Base-by-base conservation (phyloP, 2,329 filamentous ascomycete genomes). In the Fusarium sp. region DNA sequence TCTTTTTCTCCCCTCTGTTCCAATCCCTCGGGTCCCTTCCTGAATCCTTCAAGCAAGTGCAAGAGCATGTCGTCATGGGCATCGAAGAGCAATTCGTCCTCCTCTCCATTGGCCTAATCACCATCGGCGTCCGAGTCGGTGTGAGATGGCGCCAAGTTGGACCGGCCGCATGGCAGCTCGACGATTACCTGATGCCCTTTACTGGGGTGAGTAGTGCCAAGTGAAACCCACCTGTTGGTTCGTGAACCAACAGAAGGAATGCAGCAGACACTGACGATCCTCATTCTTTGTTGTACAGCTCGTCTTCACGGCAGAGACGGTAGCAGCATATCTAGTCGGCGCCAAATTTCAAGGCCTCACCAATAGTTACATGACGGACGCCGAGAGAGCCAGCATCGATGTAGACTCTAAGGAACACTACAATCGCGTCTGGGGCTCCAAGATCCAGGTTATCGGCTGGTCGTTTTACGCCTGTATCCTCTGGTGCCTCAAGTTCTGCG, bases 401-500 rank as follows among this genome's bases (percentile, higher is more conserved):
- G 1, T 57, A 1, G 22, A 66, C 3, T 41, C 75, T 1, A 16
- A 16, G 11, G 75, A 77, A 24, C 68, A 77, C 13, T 76, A 63
- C 33, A 76, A 77, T 31, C 76, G 80, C 6, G 68, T 77, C 56
- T 74, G 60, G 73, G 81, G 83, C 58, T 77, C 78, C 60, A 76
- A 75, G 74, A 74, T 82, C 68, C 78, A 85, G 68, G 58, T 79
- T 6, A 70, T 78, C 27, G 74, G 78, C 27, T 81, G 80, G 80
- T 80, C 77, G 4, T 68, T 82, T n/a, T 81, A 81, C 52, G 79
- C 76, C 16, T 76, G 78, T 16, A 76, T 77, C n/a, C 68, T 82
- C 3, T 82, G 81, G 80, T 31, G 60, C 6, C 69, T 81, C 11
- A 82, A 82, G 33, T 71, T 81, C 29, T 80, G 78, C 57, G 62